These are phyloP conservation scores for Eucalyptus fibrosa DNA, from an alignment of 345 rosid genomes.

Conservation along the genomic window DNA sequence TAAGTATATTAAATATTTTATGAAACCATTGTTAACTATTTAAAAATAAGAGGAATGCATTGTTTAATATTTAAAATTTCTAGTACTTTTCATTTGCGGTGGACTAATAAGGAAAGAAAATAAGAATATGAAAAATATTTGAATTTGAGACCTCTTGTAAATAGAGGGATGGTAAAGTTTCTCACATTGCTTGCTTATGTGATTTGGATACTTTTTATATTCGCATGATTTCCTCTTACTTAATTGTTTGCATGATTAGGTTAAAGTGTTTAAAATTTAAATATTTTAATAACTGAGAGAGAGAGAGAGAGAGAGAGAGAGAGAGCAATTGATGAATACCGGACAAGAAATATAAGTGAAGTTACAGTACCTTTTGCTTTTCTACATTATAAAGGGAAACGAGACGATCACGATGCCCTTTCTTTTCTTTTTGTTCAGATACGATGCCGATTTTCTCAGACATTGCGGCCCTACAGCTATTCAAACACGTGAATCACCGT, in stretches of 20 bases:
- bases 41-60: not conserved
- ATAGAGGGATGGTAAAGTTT: not conserved
- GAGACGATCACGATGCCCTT: not conserved
- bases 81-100: accelerated
- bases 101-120: not conserved
- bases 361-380: not conserved
- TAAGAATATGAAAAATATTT: not conserved
- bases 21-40: accelerated
- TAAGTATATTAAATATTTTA: not conserved
- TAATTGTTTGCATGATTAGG: not conserved
- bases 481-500: not conserved
- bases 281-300: not conserved
- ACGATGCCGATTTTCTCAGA: not conserved
- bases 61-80: not conserved
- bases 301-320: not conserved
- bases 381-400: not conserved
- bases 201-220: not conserved
- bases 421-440: not conserved
- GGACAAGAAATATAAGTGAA: not conserved
- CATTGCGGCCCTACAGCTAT: not conserved
- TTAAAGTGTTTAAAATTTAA: not conserved
- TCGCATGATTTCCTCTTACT: accelerated
- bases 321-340: not conserved
- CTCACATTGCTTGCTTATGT: not conserved
- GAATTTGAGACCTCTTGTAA: not conserved